Percentiles rank a stretch among this genome's conserved stretches.
Conservation (phyloP, 352 stramenopile species). For the Globisporangium solare region DNA sequence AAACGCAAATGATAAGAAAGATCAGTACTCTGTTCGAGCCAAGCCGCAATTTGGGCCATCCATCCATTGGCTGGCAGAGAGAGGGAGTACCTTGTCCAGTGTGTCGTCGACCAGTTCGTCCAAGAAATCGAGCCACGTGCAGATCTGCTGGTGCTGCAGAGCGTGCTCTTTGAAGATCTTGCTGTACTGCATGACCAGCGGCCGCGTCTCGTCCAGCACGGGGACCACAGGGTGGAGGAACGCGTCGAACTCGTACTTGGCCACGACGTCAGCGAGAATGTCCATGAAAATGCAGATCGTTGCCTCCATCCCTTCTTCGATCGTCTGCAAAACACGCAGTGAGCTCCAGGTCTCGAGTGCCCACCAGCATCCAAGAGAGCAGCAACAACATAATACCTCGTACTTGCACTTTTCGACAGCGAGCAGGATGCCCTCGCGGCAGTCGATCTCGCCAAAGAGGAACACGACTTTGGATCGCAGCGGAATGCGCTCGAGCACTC, state of each 20-base stretch:
- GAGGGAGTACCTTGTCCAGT: constrained; percentile 51
- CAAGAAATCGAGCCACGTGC: constrained; percentile 89
- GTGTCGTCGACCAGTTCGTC: constrained; percentile 57
- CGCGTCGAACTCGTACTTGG: constrained; percentile 57
- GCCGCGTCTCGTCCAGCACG: constrained; percentile 84
- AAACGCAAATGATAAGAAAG: neutral
- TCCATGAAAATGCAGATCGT: constrained; percentile 85
- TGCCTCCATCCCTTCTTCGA: constrained; percentile 76
- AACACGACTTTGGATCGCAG: constrained; percentile 77
- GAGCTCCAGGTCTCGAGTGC: neutral
- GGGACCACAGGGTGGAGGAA: constrained; percentile 87
- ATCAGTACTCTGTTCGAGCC: neutral
- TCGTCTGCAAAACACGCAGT: constrained; percentile 22
- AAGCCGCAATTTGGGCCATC: too few species aligned
- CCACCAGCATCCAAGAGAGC: neutral
- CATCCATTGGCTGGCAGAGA: neutral
- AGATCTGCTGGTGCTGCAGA: constrained; percentile 27
- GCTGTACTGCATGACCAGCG: constrained; percentile 86
- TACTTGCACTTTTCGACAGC: constrained; percentile 88
- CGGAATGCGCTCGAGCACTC: constrained; percentile 51
- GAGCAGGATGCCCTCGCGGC: constrained; percentile 88
- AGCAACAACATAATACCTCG: constrained; percentile 40
- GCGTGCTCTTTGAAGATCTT: constrained; percentile 44
- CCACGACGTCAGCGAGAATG: constrained; percentile 37
- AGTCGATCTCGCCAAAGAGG: constrained; percentile 95